Evolutionary conservation across 2,329 filamentous ascomycete species (phyloP).

Genomic region (Cercospora brassicicola): DNA sequence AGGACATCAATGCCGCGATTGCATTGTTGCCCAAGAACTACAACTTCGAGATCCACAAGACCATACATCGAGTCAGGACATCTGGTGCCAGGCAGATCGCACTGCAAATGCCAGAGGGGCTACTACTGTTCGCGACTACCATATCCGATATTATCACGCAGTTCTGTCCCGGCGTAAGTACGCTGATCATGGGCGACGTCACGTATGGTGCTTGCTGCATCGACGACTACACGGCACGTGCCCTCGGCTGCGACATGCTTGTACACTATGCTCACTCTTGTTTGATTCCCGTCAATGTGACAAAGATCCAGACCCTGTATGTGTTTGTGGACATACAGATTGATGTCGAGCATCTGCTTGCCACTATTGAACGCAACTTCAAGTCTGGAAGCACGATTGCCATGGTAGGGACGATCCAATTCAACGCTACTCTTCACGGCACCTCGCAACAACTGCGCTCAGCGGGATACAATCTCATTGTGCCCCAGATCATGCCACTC

Average conservation of each 20-base stretch:
- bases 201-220: slow-evolving; percentile 99
- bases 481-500: slow-evolving; percentile 88
- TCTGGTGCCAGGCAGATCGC: slow-evolving; percentile 79
- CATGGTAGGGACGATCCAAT: slow-evolving; percentile 95
- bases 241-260: slow-evolving; percentile 87
- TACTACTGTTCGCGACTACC: slow-evolving; percentile 93
- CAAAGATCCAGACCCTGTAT: slow-evolving; percentile 94
- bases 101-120: slow-evolving; percentile 94
- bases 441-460: slow-evolving; percentile 74
- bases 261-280: slow-evolving; percentile 98
- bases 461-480: slow-evolving; percentile 79
- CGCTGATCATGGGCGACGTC: slow-evolving; percentile 97
- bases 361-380: slow-evolving; percentile 87
- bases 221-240: slow-evolving; percentile 94
- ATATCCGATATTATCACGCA: slow-evolving; percentile 94
- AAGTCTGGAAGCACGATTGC: slow-evolving; percentile 80
- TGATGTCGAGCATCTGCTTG: slow-evolving; percentile 81
- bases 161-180: slow-evolving; percentile 89
- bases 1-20: slow-evolving; percentile 83
- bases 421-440: slow-evolving; percentile 94
- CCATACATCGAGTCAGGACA: slow-evolving; percentile 86
- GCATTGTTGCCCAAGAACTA: slow-evolving; percentile 90
- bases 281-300: slow-evolving; percentile 92
- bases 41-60: slow-evolving; percentile 97
- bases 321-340: slow-evolving; percentile 98